phyloP scores from a whole-genome alignment of 2,329 filamentous ascomycete genomes.

The Hypoxylon sp. region DNA sequence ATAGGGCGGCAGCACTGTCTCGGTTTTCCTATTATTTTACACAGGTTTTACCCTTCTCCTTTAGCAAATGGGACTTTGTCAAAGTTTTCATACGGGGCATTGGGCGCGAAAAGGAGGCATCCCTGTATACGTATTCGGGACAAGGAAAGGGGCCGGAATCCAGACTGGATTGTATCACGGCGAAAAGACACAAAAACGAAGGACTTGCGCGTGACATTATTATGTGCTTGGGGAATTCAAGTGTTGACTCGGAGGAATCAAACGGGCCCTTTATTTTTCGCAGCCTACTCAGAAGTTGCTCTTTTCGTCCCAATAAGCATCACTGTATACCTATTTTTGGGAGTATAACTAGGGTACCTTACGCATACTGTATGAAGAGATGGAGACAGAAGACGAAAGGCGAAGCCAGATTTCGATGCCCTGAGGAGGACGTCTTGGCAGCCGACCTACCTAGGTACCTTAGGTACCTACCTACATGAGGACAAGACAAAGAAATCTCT shows the following conservation, averaged over 20 bases:
- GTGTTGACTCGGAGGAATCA: background rate
- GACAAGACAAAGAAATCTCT: background rate
- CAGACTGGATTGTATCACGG: background rate
- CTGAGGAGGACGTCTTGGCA: background rate
- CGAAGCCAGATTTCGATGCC: background rate
- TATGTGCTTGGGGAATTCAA: background rate
- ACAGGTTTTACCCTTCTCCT: slow-evolving; percentile 9
- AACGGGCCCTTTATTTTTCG: background rate
- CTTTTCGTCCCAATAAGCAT: slow-evolving; percentile 23
- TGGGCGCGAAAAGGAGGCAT: slow-evolving; percentile 22
- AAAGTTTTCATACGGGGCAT: slow-evolving; percentile 20
- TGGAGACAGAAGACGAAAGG: background rate
- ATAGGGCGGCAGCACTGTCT: slow-evolving; percentile 32
- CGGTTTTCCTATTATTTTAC: slow-evolving; percentile 3
- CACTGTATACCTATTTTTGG: slow-evolving; percentile 22
- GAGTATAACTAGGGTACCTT: slow-evolving; percentile 2
- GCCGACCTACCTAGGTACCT: too few species aligned
- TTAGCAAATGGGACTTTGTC: slow-evolving; percentile 3
- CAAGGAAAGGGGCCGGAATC: slow-evolving; percentile 9
- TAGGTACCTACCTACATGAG: too few species aligned
- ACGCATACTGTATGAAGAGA: too few species aligned
- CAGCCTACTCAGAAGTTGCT: background rate
- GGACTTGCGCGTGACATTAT: slow-evolving; percentile 14
- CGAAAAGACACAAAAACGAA: slow-evolving; percentile 3
- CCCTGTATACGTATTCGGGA: slow-evolving; percentile 38